Evolutionary conservation across 169 alveolate genomes (phyloP).

Genomic region (Eimeria falciformis): DNA sequence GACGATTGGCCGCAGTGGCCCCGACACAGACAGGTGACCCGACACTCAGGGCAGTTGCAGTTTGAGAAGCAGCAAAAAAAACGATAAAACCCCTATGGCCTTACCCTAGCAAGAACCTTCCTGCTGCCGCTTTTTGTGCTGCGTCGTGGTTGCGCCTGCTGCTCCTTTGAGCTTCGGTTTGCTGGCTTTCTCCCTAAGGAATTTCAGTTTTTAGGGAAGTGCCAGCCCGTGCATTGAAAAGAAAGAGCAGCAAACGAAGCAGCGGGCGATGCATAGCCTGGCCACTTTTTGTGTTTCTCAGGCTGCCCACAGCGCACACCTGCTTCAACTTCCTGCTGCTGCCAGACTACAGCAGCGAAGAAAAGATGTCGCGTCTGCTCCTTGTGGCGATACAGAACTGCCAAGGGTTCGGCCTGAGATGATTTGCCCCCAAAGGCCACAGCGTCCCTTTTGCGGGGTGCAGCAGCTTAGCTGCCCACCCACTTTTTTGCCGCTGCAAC

Average conservation of each 20-base stretch:
- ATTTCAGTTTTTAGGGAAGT: neutral
- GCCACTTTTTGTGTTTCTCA: slow-evolving; percentile 12
- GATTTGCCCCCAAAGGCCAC: slow-evolving; percentile 21
- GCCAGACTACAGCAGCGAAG: slow-evolving; percentile 90
- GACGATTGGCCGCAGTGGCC: slow-evolving; percentile 85
- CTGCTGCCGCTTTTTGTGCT: neutral
- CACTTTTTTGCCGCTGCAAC: too few relatives aligned
- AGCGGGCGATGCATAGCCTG: neutral
- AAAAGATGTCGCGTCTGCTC: slow-evolving; percentile 85
- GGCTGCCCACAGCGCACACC: slow-evolving; percentile 95
- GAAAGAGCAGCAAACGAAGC: neutral
- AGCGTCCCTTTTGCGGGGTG: too few relatives aligned
- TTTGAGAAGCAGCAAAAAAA: neutral
- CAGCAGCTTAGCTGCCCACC: too few relatives aligned
- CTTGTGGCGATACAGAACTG: slow-evolving; percentile 89
- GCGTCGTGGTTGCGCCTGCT: neutral
- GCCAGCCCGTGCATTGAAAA: too few relatives aligned
- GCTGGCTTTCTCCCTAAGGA: neutral
- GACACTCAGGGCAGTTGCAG: neutral
- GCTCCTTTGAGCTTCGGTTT: neutral
- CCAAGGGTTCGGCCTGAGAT: slow-evolving; percentile 92
- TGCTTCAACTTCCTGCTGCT: slow-evolving; percentile 93
- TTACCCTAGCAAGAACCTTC: neutral
- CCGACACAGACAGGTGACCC: slow-evolving; percentile 84
- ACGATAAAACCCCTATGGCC: neutral